Percentiles rank a stretch among this genome's conserved stretches.
phyloP scores from a whole-genome alignment of 805 yeast species.

The Candida namnaoensis region DNA sequence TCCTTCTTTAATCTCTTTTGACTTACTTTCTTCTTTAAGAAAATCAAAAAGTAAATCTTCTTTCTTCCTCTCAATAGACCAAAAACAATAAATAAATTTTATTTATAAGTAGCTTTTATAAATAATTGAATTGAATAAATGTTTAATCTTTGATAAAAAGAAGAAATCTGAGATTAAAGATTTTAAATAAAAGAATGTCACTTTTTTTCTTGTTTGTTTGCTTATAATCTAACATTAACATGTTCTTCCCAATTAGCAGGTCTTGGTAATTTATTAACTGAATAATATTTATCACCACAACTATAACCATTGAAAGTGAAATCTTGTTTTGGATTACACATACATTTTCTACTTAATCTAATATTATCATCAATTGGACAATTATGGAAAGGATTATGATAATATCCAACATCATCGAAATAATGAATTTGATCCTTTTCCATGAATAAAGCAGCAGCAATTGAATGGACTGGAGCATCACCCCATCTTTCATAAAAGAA shows the following conservation, averaged over 20 bases:
- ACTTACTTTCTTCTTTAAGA: no score
- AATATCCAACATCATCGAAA: slow-evolving; percentile 82
- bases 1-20: no score
- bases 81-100: no score
- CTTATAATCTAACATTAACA: slow-evolving; percentile 9
- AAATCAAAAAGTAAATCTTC: no score
- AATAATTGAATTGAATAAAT: no score
- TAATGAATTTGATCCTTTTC: slow-evolving; percentile 65
- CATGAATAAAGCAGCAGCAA: slow-evolving; percentile 75
- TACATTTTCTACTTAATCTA: slow-evolving; percentile 58
- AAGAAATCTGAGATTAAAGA: no score
- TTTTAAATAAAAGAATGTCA: no score
- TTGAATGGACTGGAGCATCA: slow-evolving; percentile 88
- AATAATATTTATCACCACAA: slow-evolving; percentile 59
- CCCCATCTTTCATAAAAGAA: slow-evolving; percentile 94
- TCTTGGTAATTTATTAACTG: slow-evolving; percentile 43
- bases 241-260: slow-evolving; percentile 67
- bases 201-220: no score
- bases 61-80: no score
- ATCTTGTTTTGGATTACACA: slow-evolving; percentile 61
- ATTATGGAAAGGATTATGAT: slow-evolving; percentile 71
- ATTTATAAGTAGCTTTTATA: no score
- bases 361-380: slow-evolving; percentile 63
- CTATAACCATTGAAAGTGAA: slow-evolving; percentile 72
- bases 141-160: no score